These are phyloP conservation scores for Acorus gramineus DNA, from an alignment of 106 monocot genomes.

Conservation along the genomic window DNA sequence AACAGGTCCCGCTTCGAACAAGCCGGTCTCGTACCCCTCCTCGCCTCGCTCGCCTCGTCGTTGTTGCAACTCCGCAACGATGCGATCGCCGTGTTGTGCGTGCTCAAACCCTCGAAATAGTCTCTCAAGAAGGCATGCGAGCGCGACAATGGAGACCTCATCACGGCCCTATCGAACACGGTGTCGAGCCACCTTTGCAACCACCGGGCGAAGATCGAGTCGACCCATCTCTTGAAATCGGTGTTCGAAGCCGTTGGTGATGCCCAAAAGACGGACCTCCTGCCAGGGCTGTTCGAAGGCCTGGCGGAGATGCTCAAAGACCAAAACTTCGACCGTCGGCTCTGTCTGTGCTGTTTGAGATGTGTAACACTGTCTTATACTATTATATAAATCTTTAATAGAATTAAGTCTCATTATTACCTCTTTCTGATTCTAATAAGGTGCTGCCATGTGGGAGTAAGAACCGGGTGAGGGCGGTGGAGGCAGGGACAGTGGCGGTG, in stretches of 20 bases:
- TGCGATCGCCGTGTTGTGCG: conserved; percentile 14
- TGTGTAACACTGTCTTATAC: background rate
- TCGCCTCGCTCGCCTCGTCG: conserved; percentile 2
- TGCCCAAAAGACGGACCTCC: conserved; percentile 2
- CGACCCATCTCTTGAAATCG: conserved; percentile 16
- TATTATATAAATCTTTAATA: too few relatives aligned
- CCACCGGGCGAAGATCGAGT: conserved; percentile 13
- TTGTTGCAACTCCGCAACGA: background rate
- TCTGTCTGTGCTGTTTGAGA: conserved; percentile 10
- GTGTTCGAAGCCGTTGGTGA: conserved; percentile 15
- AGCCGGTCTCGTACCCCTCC: conserved; percentile 19
- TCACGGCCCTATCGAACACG: conserved; percentile 4
- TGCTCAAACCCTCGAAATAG: conserved; percentile 10
- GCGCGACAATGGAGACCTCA: conserved; percentile 15
- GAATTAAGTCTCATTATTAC: too few relatives aligned
- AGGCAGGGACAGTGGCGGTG: conserved; percentile 22
- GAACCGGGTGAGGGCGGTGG: conserved; percentile 21
- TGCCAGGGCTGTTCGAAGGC: conserved; percentile 14
- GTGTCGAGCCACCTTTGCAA: conserved; percentile 10
- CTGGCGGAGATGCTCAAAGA: conserved; percentile 28
- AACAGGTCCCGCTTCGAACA: conserved; percentile 16
- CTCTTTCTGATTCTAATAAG: too few relatives aligned
- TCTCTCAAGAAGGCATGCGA: conserved; percentile 12
- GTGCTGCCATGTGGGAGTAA: conserved; percentile 2
- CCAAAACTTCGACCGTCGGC: conserved; percentile 13